Conservation (phyloP, 306 rosid species). For the Chamaecrista fasciculata region DNA sequence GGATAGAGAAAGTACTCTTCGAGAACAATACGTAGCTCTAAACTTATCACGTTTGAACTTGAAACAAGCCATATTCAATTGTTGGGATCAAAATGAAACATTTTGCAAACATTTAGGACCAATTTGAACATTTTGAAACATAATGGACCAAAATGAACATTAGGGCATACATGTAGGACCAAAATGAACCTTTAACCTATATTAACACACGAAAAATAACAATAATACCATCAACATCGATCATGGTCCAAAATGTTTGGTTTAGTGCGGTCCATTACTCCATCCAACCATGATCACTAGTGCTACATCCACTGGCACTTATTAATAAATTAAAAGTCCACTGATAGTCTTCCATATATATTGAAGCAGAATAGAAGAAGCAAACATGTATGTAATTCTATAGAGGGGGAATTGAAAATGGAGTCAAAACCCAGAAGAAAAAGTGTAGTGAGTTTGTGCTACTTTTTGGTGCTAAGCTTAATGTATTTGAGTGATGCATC, state of each 20-base stretch:
- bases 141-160: too few species aligned
- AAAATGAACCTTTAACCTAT: too few species aligned
- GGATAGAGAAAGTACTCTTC: too few species aligned
- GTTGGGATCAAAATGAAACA: too few species aligned
- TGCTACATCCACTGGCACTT: conserved; percentile 50
- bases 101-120: too few species aligned
- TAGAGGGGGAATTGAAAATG: conserved; percentile 27
- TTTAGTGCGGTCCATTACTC: conserved; percentile 66
- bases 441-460: conserved; percentile 32
- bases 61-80: too few species aligned
- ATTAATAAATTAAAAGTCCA: neutral
- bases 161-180: too few species aligned
- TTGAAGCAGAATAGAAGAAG: conserved; percentile 26
- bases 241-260: conserved; percentile 43
- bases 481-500: conserved; percentile 26
- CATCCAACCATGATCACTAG: conserved; percentile 39
- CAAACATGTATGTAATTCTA: neutral
- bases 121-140: too few species aligned
- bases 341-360: neutral
- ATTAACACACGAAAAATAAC: neutral
- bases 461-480: conserved; percentile 34
- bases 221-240: neutral
- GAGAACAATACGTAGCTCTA: too few species aligned
- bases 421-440: conserved; percentile 35
- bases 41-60: too few species aligned